phyloP scores from a whole-genome alignment of 2,329 filamentous ascomycete species.

The Trichoderma koningiopsis region DNA sequence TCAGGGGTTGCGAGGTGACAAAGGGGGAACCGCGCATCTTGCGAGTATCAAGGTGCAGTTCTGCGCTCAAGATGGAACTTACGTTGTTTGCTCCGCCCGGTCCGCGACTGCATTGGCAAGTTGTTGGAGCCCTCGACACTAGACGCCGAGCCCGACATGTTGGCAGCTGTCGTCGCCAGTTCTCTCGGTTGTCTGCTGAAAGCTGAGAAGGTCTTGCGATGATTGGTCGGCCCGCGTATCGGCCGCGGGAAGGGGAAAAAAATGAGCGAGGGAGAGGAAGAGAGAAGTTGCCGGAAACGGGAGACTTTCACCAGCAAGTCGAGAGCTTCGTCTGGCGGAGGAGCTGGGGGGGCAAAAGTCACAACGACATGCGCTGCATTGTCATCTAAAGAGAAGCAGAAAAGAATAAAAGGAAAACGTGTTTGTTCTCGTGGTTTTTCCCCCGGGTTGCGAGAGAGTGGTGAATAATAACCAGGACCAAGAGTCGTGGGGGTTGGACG shows the following conservation, averaged over 20 bases:
- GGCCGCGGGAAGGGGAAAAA: neutral
- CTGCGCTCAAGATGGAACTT: slow-evolving; percentile 48
- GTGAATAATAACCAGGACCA: neutral
- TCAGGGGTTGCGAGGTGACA: neutral
- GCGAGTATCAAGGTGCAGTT: neutral
- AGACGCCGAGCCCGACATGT: slow-evolving; percentile 44
- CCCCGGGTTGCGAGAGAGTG: neutral
- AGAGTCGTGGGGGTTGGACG: neutral
- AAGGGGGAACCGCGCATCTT: neutral
- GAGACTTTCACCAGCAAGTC: slow-evolving; percentile 17
- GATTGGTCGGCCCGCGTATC: slow-evolving; percentile 16
- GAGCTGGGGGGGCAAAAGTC: slow-evolving; percentile 13
- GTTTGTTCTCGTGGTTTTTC: neutral
- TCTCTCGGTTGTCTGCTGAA: neutral
- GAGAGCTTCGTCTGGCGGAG: slow-evolving; percentile 21
- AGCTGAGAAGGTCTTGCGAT: neutral
- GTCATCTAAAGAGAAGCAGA: slow-evolving; percentile 2
- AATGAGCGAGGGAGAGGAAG: neutral
- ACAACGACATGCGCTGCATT: slow-evolving; percentile 23
- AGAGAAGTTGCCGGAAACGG: slow-evolving; percentile 16
- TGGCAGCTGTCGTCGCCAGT: slow-evolving; percentile 28
- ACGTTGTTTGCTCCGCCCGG: slow-evolving; percentile 79
- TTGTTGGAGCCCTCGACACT: slow-evolving; percentile 40
- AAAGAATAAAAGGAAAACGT: neutral
- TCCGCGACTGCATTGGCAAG: slow-evolving; percentile 71